A percentile compares a stretch with the other conserved stretches of the same genome.
phyloP scores from a whole-genome alignment of 169 alveolate genomes.

The Besnoitia besnoiti region DNA sequence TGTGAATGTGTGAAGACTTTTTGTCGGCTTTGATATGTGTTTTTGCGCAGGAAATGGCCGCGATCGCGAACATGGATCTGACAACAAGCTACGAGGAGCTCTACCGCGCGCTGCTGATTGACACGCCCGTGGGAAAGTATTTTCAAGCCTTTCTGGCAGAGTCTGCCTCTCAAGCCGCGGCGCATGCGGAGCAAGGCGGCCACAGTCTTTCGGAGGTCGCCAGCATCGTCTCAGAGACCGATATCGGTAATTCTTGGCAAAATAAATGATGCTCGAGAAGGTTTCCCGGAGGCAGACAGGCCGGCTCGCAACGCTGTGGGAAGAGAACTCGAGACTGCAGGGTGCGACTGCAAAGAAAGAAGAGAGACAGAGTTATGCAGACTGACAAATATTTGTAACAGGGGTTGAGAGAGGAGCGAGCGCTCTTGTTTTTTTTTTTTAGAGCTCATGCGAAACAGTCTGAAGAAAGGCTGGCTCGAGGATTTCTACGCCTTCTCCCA shows the following conservation, averaged over 20 bases:
- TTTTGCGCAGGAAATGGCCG: conserved; percentile 93
- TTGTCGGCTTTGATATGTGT: no score
- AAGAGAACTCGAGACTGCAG: not conserved
- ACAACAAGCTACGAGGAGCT: conserved; percentile 95
- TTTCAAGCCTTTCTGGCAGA: conserved; percentile 83
- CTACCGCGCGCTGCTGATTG: conserved; percentile 95
- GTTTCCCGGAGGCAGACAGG: no score
- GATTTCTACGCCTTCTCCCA: conserved; percentile 92
- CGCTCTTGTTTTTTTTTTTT: not conserved
- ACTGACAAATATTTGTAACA: not conserved
- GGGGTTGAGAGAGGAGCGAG: not conserved
- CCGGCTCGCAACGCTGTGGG: no score
- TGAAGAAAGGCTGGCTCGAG: conserved; percentile 96
- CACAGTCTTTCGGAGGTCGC: conserved; percentile 16
- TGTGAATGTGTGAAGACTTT: no score
- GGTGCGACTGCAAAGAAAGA: not conserved
- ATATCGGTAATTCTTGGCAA: conserved; percentile 35
- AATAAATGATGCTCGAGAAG: no score
- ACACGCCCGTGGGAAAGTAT: conserved; percentile 96
- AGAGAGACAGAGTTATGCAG: not conserved
- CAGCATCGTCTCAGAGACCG: conserved; percentile 17
- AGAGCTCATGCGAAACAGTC: conserved; percentile 90
- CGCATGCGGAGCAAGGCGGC: conserved; percentile 27
- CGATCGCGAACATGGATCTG: conserved; percentile 92
- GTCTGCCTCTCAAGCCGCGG: not conserved